Conservation (phyloP, 108 stramenopile genomes). For the Cylindrotheca closterium region DNA sequence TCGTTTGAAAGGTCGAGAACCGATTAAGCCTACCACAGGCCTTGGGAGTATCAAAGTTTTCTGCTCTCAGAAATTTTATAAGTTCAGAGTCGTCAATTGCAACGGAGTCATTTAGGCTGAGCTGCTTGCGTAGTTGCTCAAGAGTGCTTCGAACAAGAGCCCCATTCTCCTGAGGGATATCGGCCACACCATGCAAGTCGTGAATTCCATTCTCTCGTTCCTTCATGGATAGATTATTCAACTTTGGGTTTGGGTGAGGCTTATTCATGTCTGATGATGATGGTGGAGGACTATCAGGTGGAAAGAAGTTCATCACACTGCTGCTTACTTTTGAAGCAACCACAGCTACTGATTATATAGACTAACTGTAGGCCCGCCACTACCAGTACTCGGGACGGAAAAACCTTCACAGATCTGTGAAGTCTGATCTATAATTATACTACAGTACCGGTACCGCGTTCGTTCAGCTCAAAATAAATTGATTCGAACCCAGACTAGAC, state of each 20-base stretch:
- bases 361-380: no score
- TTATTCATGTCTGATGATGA: no score
- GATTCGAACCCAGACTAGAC: no score
- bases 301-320: no score
- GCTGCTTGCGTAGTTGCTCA: background rate
- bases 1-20: constrained; percentile 21
- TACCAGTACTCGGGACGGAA: no score
- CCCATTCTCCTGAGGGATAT: constrained; percentile 5
- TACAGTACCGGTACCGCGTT: no score
- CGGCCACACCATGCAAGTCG: constrained; percentile 21
- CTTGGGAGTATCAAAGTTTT: constrained; percentile 24
- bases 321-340: no score
- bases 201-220: constrained; percentile 14
- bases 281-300: no score
- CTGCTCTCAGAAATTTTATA: constrained; percentile 29
- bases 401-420: no score
- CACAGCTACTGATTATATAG: no score
- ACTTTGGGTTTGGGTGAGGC: background rate
- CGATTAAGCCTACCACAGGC: constrained; percentile 19
- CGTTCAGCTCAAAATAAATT: no score
- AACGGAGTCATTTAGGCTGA: constrained; percentile 5
- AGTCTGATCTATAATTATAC: no score
- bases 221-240: constrained; percentile 4
- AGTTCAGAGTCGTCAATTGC: background rate
- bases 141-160: background rate